Evolutionary conservation across 352 stramenopile species (phyloP).

Genomic region (Blastocystis sp.): DNA sequence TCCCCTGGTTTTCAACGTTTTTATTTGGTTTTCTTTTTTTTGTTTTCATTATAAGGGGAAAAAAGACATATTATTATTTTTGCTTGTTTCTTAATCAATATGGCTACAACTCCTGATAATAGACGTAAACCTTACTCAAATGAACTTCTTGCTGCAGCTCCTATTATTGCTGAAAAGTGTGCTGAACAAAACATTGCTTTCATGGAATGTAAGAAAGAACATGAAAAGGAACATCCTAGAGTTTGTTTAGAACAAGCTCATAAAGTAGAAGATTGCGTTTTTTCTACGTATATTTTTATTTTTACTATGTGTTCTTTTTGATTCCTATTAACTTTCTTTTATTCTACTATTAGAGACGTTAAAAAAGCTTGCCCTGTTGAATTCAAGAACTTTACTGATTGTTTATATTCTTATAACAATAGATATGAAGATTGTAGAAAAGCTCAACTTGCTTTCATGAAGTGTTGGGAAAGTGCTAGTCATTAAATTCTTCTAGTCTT

Average conservation of each 20-base stretch:
- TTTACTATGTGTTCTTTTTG: too few species aligned
- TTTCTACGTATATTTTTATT: slow-evolving; percentile 9
- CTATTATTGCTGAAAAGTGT: slow-evolving; percentile 23
- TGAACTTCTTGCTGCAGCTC: slow-evolving; percentile 15
- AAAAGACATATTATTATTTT: too few species aligned
- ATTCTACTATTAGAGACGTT: background rate
- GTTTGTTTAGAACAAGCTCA: slow-evolving; percentile 22
- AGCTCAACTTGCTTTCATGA: slow-evolving; percentile 20
- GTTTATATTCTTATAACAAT: slow-evolving; percentile 19
- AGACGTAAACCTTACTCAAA: too few species aligned
- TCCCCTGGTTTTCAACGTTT: too few species aligned
- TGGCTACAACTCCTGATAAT: too few species aligned
- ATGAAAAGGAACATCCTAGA: slow-evolving; percentile 30
- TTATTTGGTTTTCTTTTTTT: too few species aligned
- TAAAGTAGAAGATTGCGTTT: slow-evolving; percentile 18
- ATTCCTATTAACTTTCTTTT: too few species aligned
- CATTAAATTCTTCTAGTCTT: too few species aligned
- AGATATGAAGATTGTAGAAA: slow-evolving; percentile 31
- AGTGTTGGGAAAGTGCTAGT: too few species aligned
- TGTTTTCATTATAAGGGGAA: too few species aligned
- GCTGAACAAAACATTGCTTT: slow-evolving; percentile 34
- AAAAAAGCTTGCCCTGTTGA: slow-evolving; percentile 29
- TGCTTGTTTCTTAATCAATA: too few species aligned
- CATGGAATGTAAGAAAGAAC: slow-evolving; percentile 35
- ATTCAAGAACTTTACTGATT: slow-evolving; percentile 13